phyloP scores from a whole-genome alignment of 2,329 filamentous ascomycete species.

The Apiospora marii region DNA sequence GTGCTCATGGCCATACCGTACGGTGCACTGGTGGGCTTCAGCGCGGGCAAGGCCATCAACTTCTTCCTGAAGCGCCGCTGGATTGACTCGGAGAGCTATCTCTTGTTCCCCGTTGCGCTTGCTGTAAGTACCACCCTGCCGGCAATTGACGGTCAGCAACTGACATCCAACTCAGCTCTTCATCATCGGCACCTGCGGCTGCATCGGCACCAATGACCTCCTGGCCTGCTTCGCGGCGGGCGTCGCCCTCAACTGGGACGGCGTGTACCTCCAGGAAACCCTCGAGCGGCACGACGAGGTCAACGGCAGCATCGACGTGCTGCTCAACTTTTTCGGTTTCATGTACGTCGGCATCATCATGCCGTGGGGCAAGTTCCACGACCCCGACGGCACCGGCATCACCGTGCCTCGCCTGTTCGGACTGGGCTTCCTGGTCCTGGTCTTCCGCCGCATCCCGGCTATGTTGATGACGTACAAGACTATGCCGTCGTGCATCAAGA shows the following conservation, averaged over 20 bases:
- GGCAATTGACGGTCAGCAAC: not conserved
- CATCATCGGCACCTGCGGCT: constrained; percentile 63
- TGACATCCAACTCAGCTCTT: constrained; percentile 52
- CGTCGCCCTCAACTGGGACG: constrained; percentile 68
- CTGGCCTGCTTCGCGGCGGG: constrained; percentile 69
- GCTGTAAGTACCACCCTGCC: constrained; percentile 44
- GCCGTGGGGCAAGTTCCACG: constrained; percentile 34
- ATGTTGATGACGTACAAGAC: constrained; percentile 31
- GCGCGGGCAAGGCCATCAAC: constrained; percentile 55
- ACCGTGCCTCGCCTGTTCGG: constrained; percentile 30
- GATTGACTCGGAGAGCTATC: constrained; percentile 63
- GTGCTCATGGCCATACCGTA: constrained; percentile 61
- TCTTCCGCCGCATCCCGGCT: constrained; percentile 35
- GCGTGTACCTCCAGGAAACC: constrained; percentile 62
- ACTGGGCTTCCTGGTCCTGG: constrained; percentile 33
- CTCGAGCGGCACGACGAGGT: constrained; percentile 66
- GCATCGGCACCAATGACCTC: constrained; percentile 67
- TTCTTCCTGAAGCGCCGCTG: constrained; percentile 55
- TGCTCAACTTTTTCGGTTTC: constrained; percentile 38
- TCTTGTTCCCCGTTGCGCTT: constrained; percentile 59
- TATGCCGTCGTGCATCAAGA: constrained; percentile 33
- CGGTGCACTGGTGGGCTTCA: constrained; percentile 59
- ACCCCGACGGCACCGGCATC: constrained; percentile 24
- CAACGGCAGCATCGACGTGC: constrained; percentile 53
- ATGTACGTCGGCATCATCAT: constrained; percentile 38